Evolutionary conservation across 352 stramenopile species (phyloP).

Genomic region (Globisporangium paroecandrum): DNA sequence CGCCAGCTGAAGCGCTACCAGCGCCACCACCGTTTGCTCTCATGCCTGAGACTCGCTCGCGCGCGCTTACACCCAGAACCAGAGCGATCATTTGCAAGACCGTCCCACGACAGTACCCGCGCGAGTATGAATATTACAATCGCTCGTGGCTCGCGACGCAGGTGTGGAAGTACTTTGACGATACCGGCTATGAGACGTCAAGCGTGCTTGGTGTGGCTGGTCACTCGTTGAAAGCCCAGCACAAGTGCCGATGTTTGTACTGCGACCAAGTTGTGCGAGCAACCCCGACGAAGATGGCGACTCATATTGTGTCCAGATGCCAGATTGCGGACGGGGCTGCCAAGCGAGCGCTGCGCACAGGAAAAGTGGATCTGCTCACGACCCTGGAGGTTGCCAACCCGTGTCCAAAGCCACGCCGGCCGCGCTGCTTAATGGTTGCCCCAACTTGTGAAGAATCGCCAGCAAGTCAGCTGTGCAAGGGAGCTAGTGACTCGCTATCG

Average conservation of each 20-base stretch:
- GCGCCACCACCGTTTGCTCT: background rate
- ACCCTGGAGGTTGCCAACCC: background rate
- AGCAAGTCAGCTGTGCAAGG: background rate
- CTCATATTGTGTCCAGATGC: slow-evolving; percentile 12
- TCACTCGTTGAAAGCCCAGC: background rate
- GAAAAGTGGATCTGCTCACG: slow-evolving; percentile 4
- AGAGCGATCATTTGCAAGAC: background rate
- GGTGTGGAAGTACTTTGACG: slow-evolving; percentile 16
- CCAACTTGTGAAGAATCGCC: background rate
- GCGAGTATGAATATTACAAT: background rate
- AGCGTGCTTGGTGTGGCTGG: slow-evolving; percentile 3
- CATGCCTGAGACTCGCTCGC: background rate
- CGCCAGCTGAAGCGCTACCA: background rate
- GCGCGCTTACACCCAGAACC: slow-evolving; percentile 1
- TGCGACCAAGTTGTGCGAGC: slow-evolving; percentile 8
- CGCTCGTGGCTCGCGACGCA: slow-evolving; percentile 5
- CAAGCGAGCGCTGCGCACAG: slow-evolving; percentile 9
- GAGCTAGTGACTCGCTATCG: background rate
- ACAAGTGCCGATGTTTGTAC: slow-evolving; percentile 17
- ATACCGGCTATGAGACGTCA: slow-evolving; percentile 6
- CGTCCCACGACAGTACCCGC: slow-evolving; percentile 1
- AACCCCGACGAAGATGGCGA: slow-evolving; percentile 14
- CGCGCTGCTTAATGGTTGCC: background rate
- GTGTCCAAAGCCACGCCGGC: background rate
- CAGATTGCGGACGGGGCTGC: slow-evolving; percentile 12